phyloP scores from a whole-genome alignment of 2,329 filamentous ascomycete genomes.

The Raffaelea ambrosiae region DNA sequence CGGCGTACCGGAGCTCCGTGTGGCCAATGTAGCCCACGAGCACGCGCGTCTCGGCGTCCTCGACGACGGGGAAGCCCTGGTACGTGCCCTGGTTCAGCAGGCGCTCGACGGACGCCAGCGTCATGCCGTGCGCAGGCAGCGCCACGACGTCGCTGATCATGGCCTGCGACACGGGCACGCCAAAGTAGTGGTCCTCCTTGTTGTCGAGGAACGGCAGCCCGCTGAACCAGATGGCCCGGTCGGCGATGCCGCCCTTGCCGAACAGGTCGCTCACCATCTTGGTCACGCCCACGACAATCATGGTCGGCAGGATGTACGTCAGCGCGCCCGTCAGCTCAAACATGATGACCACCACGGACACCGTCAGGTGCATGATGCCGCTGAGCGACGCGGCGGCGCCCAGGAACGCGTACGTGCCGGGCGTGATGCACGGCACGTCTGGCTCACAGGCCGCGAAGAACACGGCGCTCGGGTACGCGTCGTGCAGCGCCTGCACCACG shows the following conservation, averaged over 20 bases:
- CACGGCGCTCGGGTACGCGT: constrained; percentile 68
- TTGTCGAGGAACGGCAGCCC: constrained; percentile 95
- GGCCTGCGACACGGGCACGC: constrained; percentile 81
- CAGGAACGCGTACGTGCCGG: constrained; percentile 92
- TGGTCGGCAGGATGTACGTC: constrained; percentile 93
- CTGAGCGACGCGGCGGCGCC: constrained; percentile 85
- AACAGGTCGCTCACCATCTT: constrained; percentile 88
- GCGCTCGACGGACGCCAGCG: constrained; percentile 66
- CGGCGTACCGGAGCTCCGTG: constrained; percentile 84
- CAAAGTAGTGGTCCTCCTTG: constrained; percentile 96
- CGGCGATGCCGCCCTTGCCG: constrained; percentile 93
- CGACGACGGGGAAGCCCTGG: constrained; percentile 88
- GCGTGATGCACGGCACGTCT: constrained; percentile 92
- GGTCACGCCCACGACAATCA: constrained; percentile 97
- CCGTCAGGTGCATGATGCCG: constrained; percentile 96
- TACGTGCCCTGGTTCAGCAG: constrained; percentile 72
- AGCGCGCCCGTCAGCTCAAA: constrained; percentile 96
- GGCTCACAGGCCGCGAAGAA: constrained; percentile 88
- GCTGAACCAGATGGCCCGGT: constrained; percentile 98
- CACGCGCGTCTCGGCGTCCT: constrained; percentile 59
- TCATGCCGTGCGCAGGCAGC: constrained; percentile 66
- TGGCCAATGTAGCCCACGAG: constrained; percentile 88
- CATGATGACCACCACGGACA: constrained; percentile 98
- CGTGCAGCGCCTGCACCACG: constrained; percentile 80
- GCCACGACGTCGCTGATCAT: constrained; percentile 74